Base-by-base conservation (phyloP, 2,329 filamentous ascomycete species). In the Hypoxylon sp. region DNA sequence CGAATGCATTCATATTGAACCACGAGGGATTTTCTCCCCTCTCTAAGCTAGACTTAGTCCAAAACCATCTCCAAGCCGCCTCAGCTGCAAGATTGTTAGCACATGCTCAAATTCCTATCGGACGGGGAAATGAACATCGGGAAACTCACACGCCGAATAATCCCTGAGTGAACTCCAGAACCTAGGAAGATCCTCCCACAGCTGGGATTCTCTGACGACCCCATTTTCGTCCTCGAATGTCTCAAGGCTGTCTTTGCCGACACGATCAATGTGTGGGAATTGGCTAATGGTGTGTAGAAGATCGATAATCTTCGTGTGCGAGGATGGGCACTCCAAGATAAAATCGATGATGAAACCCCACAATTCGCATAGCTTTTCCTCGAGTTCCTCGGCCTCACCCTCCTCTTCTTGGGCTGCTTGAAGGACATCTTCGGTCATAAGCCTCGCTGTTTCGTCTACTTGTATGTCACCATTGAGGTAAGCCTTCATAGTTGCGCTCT, bases 261-360 rank as follows among this genome's bases (percentile, higher is more conserved):
- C 29, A 22, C 46, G 46, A 4, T 50, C 46, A 17, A 50, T 14
- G 22, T 50, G 46, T 14, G 46, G 46, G 14, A 50, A 10, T 17
- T 29, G n/a, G 8, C 46, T 50, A 13, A 50, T 50, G 1, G 46
- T 14, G 29, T 29, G 17, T 17, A 50, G 13, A 29, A 50, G 22
- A 6, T 60, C 19, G 13, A 51, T n/a, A 10, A 46, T 24, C 14
- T 52, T 44, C 17, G 8, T 1, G 11, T 44, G 39, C n/a, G 11
- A 46, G 10, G 48, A 53, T 5, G 59, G 50, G 39, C 50, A 62
- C 14, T 54, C 42, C 31, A 29, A 29, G 39, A 62, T 55, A 29
- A 55, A 26, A 24, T 55, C 50, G 14, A 62, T 39, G 39, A 62
- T 13, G 37, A 62, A 62, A 10, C 17, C 29, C 59, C 59, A 62